Evolutionary conservation across 441 rosid genomes (phyloP).

Genomic region (Aleurites moluccanus): DNA sequence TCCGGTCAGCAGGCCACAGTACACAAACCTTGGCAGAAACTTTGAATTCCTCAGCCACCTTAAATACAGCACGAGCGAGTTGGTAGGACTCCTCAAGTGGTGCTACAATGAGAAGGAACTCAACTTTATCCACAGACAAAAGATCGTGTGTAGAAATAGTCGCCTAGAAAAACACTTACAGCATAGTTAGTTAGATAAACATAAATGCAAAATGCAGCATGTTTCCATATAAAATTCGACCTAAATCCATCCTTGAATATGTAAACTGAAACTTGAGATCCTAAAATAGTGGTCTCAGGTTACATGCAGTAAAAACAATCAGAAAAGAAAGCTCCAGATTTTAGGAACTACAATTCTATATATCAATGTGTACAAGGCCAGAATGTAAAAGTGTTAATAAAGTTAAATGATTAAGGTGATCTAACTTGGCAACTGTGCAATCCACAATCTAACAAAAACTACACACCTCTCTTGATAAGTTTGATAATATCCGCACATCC

Average conservation of each 20-base stretch:
- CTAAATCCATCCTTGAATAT: background rate
- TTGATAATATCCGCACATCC: conserved; percentile 51
- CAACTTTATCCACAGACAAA: conserved; percentile 57
- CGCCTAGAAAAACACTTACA: conserved; percentile 32
- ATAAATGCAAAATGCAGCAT: background rate
- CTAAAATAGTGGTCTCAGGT: conserved; percentile 1
- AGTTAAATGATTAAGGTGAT: background rate
- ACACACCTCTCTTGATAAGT: conserved; percentile 42
- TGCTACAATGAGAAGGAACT: conserved; percentile 79
- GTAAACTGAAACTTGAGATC: background rate
- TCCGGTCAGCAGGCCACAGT: conserved; percentile 48
- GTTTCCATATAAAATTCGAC: conserved; percentile 6
- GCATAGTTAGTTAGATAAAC: conserved; percentile 3
- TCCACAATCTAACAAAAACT: background rate
- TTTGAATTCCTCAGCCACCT: conserved; percentile 28
- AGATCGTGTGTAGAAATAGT: conserved; percentile 71
- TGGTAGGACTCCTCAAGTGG: conserved; percentile 52
- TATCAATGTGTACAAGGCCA: background rate
- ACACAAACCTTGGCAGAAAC: conserved; percentile 37
- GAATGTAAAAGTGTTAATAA: background rate
- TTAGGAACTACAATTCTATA: background rate
- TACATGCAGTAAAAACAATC: background rate
- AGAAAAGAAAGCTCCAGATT: background rate
- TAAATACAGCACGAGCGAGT: conserved; percentile 26
- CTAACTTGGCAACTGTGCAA: background rate